Percentiles rank a stretch among this genome's conserved stretches.
These are phyloP conservation scores for Cicer chorassanicum DNA, from an alignment of 306 rosid genomes.

Conservation along the genomic window DNA sequence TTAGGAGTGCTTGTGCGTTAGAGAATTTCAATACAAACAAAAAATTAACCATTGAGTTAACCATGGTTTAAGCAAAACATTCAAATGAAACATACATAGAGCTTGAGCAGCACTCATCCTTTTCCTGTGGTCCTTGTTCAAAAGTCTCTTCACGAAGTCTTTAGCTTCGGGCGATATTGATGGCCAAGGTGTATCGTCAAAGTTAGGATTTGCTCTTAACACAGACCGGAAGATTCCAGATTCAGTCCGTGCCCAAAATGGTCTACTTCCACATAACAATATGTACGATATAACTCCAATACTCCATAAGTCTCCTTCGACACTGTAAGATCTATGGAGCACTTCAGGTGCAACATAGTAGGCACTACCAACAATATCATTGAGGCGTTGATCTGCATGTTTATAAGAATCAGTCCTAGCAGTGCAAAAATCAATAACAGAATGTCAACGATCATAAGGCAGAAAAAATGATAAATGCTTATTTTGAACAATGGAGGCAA, in stretches of 20 bases:
- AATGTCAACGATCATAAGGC: conserved; percentile 10
- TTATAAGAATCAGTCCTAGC: conserved; percentile 47
- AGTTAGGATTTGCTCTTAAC: conserved; percentile 90
- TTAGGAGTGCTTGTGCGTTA: neutral
- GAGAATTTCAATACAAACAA: conserved; percentile 31
- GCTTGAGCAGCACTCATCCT: conserved; percentile 99
- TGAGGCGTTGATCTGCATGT: conserved; percentile 85
- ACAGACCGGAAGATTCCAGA: conserved; percentile 98
- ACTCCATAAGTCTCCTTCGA: conserved; percentile 97
- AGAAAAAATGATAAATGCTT: conserved; percentile 18
- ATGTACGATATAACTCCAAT: conserved; percentile 93
- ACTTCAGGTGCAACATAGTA: conserved; percentile 99
- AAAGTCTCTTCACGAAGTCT: conserved; percentile 90
- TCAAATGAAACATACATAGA: conserved; percentile 60
- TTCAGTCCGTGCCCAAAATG: conserved; percentile 97
- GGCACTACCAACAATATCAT: conserved; percentile 97
- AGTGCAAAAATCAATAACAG: conserved; percentile 32
- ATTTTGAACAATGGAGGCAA: conserved; percentile 23
- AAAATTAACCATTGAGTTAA: conserved; percentile 6
- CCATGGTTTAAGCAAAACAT: conserved; percentile 37
- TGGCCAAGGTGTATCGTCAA: conserved; percentile 94
- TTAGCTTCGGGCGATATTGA: conserved; percentile 86
- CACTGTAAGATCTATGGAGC: conserved; percentile 87
- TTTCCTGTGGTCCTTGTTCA: conserved; percentile 95
- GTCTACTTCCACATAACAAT: conserved; percentile 92